A percentile compares a stretch with the other conserved stretches of the same genome.
phyloP scores from a whole-genome alignment of 176 grass and related monocot genomes.

The Hyparrhenia diplandra region DNA sequence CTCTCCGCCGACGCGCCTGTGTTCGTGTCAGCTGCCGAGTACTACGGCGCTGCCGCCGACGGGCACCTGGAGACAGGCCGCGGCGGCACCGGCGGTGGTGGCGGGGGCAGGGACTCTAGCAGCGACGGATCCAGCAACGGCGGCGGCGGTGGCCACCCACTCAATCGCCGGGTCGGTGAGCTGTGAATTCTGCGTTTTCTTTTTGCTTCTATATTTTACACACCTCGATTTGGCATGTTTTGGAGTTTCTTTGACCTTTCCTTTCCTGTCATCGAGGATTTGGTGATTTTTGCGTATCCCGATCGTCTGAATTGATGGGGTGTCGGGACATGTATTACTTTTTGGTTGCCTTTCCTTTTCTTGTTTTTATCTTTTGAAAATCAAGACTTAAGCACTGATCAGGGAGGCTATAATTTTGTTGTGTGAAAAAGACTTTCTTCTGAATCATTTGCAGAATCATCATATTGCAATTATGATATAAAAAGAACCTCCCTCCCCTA shows the following conservation, averaged over 20 bases:
- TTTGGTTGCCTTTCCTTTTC: background rate
- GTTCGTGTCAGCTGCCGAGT: constrained; percentile 54
- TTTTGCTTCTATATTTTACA: background rate
- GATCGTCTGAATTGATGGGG: constrained; percentile 9
- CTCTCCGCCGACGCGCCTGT: constrained; percentile 85
- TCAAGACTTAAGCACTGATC: background rate
- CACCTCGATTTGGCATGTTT: background rate
- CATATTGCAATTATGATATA: background rate
- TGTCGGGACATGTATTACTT: constrained; percentile 22
- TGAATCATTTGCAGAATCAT: background rate
- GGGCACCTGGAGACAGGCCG: background rate
- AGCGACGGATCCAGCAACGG: constrained; percentile 73
- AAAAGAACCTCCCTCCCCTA: background rate
- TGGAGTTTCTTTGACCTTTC: constrained; percentile 16
- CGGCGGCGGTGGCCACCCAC: constrained; percentile 29
- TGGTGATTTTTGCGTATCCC: background rate
- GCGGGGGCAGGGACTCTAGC: constrained; percentile 65
- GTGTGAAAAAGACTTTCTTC: background rate
- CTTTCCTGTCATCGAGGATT: constrained; percentile 27
- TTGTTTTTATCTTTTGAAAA: background rate
- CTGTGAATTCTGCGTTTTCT: background rate
- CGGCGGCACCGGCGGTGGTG: background rate
- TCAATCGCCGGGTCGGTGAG: constrained; percentile 48
- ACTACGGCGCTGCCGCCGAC: constrained; percentile 16
- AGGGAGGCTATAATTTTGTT: background rate